phyloP scores from a whole-genome alignment of 768 basidiomycete species.

The Phanerochaete carnosa region DNA sequence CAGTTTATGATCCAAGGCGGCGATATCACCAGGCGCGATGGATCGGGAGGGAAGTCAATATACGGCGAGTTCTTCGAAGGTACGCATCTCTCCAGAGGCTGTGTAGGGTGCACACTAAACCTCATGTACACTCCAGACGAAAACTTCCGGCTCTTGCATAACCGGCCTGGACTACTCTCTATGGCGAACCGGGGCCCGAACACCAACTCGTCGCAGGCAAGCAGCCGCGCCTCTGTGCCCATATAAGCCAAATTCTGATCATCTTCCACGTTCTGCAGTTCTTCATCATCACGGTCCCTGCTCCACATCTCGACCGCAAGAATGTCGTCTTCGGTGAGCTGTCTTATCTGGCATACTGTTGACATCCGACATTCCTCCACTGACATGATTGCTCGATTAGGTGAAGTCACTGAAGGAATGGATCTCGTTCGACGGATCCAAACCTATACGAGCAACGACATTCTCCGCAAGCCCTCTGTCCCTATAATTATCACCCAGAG shows the following conservation, averaged over 20 bases:
- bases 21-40: conserved; percentile 33
- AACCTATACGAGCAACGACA: conserved; percentile 25
- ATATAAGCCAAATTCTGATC: not conserved
- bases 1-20: conserved; percentile 40
- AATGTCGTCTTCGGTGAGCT: conserved; percentile 38
- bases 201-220: conserved; percentile 47
- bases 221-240: conserved; percentile 2
- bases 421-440: conserved; percentile 36
- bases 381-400: not conserved
- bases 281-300: conserved; percentile 36
- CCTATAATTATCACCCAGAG: conserved; percentile 23
- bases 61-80: conserved; percentile 34
- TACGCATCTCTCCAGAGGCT: conserved; percentile 12
- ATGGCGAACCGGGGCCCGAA: conserved; percentile 50
- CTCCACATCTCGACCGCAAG: conserved; percentile 39
- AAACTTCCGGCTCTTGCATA: conserved; percentile 35
- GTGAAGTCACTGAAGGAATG: conserved; percentile 38
- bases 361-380: conserved; percentile 8
- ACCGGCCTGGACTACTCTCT: conserved; percentile 40
- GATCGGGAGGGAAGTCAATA: conserved; percentile 37
- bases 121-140: conserved; percentile 29
- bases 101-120: not conserved
- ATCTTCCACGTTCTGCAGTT: conserved; percentile 24
- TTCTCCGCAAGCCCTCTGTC: conserved; percentile 25
- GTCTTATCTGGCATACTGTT: conserved; percentile 9